Evolutionary conservation across 2,329 filamentous ascomycete species (phyloP).

Genomic region (Pestalotiopsis sp.): DNA sequence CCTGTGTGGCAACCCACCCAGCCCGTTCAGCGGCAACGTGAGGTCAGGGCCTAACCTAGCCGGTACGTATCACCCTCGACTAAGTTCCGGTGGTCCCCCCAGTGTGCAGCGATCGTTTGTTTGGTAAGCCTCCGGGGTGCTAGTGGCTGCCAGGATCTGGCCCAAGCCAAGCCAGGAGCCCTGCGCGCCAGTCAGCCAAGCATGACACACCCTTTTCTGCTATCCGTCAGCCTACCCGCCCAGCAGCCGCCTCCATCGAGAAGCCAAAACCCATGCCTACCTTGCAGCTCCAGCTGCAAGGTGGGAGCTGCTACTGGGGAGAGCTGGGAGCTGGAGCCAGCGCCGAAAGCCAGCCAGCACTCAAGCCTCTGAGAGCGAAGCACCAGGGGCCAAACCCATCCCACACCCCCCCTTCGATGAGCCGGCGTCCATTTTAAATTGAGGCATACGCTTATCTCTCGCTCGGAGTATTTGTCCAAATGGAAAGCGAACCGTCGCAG

Average conservation of each 20-base stretch:
- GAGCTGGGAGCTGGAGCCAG: not conserved
- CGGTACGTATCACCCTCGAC: constrained; percentile 7
- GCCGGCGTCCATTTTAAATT: constrained; percentile 20
- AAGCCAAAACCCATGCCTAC: not conserved
- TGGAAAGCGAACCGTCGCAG: constrained; percentile 15
- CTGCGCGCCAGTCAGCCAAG: not conserved
- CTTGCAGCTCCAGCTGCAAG: constrained; percentile 24
- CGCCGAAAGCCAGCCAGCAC: constrained; percentile 18
- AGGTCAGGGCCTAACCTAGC: constrained; percentile 5
- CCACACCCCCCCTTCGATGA: not conserved
- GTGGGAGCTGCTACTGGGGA: constrained; percentile 25
- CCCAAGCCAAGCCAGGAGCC: not conserved
- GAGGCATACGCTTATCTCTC: constrained; percentile 33
- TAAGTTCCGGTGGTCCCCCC: constrained; percentile 8
- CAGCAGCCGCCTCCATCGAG: constrained; percentile 6
- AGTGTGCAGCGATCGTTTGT: constrained; percentile 20
- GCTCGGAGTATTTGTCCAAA: constrained; percentile 34
- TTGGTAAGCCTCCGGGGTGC: constrained; percentile 26
- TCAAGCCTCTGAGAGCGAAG: constrained; percentile 14
- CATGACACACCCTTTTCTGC: constrained; percentile 10
- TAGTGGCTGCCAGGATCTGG: constrained; percentile 8
- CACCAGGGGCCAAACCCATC: constrained; percentile 5
- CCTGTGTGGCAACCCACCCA: constrained; percentile 12
- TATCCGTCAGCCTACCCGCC: constrained; percentile 12
- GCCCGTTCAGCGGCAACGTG: constrained; percentile 12